Conservation (phyloP, 2,329 filamentous ascomycete species). For the Cladosporium sp. region DNA sequence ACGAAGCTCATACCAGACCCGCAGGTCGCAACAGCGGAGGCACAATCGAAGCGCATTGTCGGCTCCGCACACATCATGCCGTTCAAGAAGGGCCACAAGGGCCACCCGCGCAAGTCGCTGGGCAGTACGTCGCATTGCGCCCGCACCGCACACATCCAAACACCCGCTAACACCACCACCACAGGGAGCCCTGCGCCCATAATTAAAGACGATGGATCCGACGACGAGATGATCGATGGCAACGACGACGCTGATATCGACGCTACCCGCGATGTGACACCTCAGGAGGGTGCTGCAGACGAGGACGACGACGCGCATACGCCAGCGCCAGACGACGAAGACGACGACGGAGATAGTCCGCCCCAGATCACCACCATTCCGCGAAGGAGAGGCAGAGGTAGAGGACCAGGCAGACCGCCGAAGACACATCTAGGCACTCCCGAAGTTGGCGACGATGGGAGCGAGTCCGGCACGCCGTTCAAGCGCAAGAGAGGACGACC, state of each 20-base stretch:
- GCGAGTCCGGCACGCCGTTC: constrained; percentile 46
- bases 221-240: constrained; percentile 30
- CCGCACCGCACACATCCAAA: not conserved
- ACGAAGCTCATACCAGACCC: not conserved
- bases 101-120: constrained; percentile 21
- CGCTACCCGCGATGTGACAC: constrained; percentile 14
- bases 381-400: constrained; percentile 36
- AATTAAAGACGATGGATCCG: constrained; percentile 23
- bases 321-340: constrained; percentile 26
- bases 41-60: not conserved
- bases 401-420: constrained; percentile 13
- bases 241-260: constrained; percentile 21
- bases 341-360: constrained; percentile 25
- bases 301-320: constrained; percentile 23
- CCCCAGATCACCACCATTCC: constrained; percentile 33
- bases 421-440: constrained; percentile 55
- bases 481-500: constrained; percentile 49
- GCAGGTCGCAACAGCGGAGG: not conserved
- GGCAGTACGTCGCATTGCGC: constrained; percentile 6
- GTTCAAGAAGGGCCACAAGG: constrained; percentile 26
- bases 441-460: constrained; percentile 44
- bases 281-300: constrained; percentile 19
- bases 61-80: constrained; percentile 18
- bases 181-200: constrained; percentile 25
- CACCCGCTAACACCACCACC: constrained; percentile 2